Evolutionary conservation across 148 eudicot genomes (phyloP).

Genomic region (Chenopodium formosanum): DNA sequence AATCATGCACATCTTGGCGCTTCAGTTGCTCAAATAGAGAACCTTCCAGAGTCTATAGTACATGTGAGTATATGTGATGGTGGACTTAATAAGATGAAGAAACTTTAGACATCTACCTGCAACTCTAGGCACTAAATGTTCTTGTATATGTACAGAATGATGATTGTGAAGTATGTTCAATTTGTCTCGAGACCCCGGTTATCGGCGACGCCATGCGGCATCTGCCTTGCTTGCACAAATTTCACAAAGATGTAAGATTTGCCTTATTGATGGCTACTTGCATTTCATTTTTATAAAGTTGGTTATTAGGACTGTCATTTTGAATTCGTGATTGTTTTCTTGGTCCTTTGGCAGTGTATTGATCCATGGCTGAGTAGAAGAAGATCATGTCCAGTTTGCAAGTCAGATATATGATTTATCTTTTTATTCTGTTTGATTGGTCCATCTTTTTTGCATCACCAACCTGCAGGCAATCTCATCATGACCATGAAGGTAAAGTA

Average conservation of each 20-base stretch:
- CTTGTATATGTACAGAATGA: slow-evolving; percentile 48
- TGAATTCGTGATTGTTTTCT: slow-evolving; percentile 2
- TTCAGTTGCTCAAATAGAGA: slow-evolving; percentile 51
- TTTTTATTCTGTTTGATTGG: background rate
- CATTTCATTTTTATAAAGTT: background rate
- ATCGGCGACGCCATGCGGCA: slow-evolving; percentile 83
- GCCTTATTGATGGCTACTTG: background rate
- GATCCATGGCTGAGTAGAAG: slow-evolving; percentile 94
- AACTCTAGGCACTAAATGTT: slow-evolving; percentile 4
- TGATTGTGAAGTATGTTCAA: slow-evolving; percentile 58
- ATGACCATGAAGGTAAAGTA: slow-evolving; percentile 17
- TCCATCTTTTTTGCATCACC: background rate
- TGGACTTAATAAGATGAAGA: slow-evolving; percentile 9
- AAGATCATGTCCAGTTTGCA: slow-evolving; percentile 89
- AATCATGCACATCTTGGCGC: slow-evolving; percentile 80
- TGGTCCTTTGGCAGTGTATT: slow-evolving; percentile 62
- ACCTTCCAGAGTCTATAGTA: slow-evolving; percentile 72
- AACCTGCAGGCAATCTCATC: background rate
- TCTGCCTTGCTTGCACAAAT: slow-evolving; percentile 94
- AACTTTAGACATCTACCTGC: background rate
- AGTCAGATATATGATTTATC: slow-evolving; percentile 56
- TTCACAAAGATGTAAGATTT: slow-evolving; percentile 86
- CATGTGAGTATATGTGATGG: slow-evolving; percentile 41
- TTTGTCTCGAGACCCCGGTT: slow-evolving; percentile 84
- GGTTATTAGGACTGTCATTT: background rate